Evolutionary conservation across 108 stramenopile genomes (phyloP).

Genomic region (Asterionellopsis glacialis): DNA sequence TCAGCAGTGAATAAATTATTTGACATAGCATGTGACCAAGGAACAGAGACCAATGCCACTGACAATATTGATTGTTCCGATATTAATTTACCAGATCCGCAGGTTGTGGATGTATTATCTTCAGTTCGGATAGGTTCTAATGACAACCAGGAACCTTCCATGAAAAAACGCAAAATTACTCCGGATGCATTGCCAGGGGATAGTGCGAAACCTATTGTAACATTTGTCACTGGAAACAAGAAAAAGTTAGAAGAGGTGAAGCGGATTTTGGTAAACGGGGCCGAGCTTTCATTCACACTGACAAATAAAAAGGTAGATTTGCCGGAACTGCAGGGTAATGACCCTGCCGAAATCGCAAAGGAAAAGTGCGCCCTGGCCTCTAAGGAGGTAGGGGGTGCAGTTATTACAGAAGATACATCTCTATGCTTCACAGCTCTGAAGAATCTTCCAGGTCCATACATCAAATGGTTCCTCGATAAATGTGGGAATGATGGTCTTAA

Average conservation of each 20-base stretch:
- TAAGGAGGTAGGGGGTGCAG: constrained; percentile 50
- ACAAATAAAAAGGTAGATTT: constrained; percentile 44
- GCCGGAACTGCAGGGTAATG: constrained; percentile 76
- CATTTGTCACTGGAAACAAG: constrained; percentile 93
- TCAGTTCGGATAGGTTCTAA: constrained; percentile 22
- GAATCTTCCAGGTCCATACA: constrained; percentile 90
- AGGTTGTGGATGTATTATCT: constrained; percentile 45
- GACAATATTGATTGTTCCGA: constrained; percentile 47
- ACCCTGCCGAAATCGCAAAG: constrained; percentile 72
- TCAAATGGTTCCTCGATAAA: constrained; percentile 93
- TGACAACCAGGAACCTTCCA: not conserved
- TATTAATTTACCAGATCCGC: constrained; percentile 72
- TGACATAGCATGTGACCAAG: constrained; percentile 40
- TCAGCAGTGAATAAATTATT: constrained; percentile 46
- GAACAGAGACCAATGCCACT: constrained; percentile 9
- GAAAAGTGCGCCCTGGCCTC: constrained; percentile 83
- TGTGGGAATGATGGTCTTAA: constrained; percentile 83
- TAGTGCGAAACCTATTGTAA: constrained; percentile 14
- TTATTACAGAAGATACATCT: constrained; percentile 89
- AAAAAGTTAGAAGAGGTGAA: constrained; percentile 89
- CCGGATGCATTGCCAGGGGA: not conserved
- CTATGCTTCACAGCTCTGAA: constrained; percentile 85
- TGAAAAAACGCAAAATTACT: constrained; percentile 2
- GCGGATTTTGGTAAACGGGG: constrained; percentile 34
- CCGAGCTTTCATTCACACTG: constrained; percentile 27